Evolutionary conservation across 2,329 filamentous ascomycete genomes (phyloP).

Genomic region (Hymenoscyphus fructigenus): DNA sequence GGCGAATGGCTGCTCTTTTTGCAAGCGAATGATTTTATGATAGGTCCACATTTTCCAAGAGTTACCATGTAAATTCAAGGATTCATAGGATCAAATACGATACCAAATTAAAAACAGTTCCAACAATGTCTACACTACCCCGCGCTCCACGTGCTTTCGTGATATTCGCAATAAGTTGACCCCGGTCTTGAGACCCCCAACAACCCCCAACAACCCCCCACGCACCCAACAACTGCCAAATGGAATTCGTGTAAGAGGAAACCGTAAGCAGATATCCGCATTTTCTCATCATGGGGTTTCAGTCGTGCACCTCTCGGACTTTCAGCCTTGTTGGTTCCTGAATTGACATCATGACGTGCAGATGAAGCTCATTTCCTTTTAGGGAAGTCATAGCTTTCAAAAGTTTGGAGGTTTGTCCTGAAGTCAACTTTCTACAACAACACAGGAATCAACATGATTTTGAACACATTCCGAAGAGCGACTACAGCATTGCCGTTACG

Average conservation of each 20-base stretch:
- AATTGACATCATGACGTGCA: conserved; percentile 20
- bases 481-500: conserved; percentile 12
- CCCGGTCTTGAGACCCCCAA: not conserved
- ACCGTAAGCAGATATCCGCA: conserved; percentile 8
- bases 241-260: not conserved
- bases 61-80: conserved; percentile 25
- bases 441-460: conserved; percentile 18
- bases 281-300: not conserved
- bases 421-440: conserved; percentile 2
- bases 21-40: conserved; percentile 25
- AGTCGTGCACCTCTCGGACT: not conserved
- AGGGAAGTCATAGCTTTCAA: conserved; percentile 8
- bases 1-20: conserved; percentile 23
- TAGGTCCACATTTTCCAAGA: conserved; percentile 18
- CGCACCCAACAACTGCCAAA: not conserved
- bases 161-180: not conserved
- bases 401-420: not conserved
- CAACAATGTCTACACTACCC: not conserved
- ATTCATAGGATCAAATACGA: conserved; percentile 24
- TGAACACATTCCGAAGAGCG: conserved; percentile 17
- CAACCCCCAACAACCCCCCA: conserved; percentile 5
- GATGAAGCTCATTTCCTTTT: conserved; percentile 10
- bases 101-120: conserved; percentile 18
- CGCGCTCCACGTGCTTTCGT: conserved; percentile 10
- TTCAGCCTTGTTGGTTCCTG: conserved; percentile 19